Percentiles rank a stretch among this genome's conserved stretches.
Conservation (phyloP, 768 basidiomycete genomes). For the Galerina sulciceps region DNA sequence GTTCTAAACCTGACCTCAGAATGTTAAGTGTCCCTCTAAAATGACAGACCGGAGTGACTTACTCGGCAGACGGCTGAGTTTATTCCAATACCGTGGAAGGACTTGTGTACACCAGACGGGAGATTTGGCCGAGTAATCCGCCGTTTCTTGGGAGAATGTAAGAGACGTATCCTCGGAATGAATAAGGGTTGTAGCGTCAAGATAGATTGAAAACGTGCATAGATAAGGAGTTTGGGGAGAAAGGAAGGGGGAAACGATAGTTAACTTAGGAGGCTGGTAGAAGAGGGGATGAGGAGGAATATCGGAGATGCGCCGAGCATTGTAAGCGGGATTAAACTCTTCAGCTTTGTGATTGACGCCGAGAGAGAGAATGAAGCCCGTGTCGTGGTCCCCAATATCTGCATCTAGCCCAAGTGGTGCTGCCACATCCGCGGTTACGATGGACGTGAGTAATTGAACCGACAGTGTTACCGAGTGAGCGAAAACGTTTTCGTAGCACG, state of each 20-base stretch:
- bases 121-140: conserved; percentile 3
- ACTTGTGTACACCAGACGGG: conserved; percentile 10
- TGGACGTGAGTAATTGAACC: conserved; percentile 14
- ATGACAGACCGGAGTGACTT: background rate
- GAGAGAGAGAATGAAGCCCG: conserved; percentile 18
- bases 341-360: conserved; percentile 6
- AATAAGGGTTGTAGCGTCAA: conserved; percentile 36
- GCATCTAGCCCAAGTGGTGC: conserved; percentile 22
- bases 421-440: background rate
- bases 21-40: background rate
- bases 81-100: conserved; percentile 19
- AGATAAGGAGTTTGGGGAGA: conserved; percentile 11
- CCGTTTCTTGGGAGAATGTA: background rate
- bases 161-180: conserved; percentile 16
- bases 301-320: conserved; percentile 20
- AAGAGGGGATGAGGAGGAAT: conserved; percentile 18
- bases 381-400: conserved; percentile 19
- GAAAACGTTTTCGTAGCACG: background rate
- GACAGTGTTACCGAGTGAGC: conserved; percentile 1
- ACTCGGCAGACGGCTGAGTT: conserved; percentile 11
- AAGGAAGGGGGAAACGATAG: conserved; percentile 18
- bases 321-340: conserved; percentile 14
- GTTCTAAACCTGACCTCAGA: conserved; percentile 9
- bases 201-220: conserved; percentile 20
- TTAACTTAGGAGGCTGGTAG: conserved; percentile 58